phyloP scores from a whole-genome alignment of 371 early-diverging fungal genomes.

The Aphelidium insulamus region DNA sequence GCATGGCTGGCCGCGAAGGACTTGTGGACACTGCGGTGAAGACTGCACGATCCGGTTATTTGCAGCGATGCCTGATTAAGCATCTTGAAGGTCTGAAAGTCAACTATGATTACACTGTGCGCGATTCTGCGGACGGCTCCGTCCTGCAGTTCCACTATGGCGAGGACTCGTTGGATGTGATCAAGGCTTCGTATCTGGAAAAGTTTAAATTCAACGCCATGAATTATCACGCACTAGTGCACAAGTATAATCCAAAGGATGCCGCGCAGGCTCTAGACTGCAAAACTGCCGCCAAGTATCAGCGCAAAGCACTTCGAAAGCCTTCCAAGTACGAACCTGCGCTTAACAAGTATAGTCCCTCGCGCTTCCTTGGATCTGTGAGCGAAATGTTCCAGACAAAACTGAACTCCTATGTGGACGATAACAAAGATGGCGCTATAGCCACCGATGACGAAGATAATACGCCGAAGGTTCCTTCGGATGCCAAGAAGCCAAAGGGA shows the following conservation, averaged over 20 bases:
- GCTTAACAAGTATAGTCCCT: slow-evolving; percentile 53
- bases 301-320: slow-evolving; percentile 41
- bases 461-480: slow-evolving; percentile 15
- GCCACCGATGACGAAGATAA: slow-evolving; percentile 4
- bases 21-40: slow-evolving; percentile 99
- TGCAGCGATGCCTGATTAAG: slow-evolving; percentile 99
- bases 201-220: slow-evolving; percentile 83
- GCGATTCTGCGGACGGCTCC: slow-evolving; percentile 75
- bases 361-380: slow-evolving; percentile 66
- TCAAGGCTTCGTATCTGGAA: slow-evolving; percentile 72
- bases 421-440: slow-evolving; percentile 35
- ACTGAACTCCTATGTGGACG: slow-evolving; percentile 30
- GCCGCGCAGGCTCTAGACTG: slow-evolving; percentile 48
- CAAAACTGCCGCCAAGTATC: slow-evolving; percentile 44
- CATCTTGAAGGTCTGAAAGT: slow-evolving; percentile 94
- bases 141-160: slow-evolving; percentile 97
- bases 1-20: slow-evolving; percentile 99
- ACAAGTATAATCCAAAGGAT: slow-evolving; percentile 52
- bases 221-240: slow-evolving; percentile 60
- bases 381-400: slow-evolving; percentile 51
- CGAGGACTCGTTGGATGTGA: slow-evolving; percentile 96
- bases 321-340: slow-evolving; percentile 56
- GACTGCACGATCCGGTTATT: slow-evolving; percentile 97
- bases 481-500: slow-evolving; percentile 27
- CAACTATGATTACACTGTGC: slow-evolving; percentile 92